Evolutionary conservation across 805 yeast species (phyloP), one percentile per base, ranked within the genome.

Genomic region (Citeromyces matritensis): DNA sequence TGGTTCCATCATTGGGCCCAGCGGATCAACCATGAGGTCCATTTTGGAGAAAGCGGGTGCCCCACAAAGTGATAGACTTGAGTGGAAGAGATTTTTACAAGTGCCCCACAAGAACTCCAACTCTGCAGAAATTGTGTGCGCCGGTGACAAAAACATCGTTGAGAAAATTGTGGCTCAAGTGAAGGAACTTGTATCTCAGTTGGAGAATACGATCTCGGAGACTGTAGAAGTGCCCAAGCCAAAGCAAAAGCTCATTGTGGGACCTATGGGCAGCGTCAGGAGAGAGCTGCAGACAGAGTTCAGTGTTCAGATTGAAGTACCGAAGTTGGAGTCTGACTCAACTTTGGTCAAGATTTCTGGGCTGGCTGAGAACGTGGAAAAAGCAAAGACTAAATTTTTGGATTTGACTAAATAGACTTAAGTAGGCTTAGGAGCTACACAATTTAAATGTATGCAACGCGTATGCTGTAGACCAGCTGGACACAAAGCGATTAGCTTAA

Each of bases 21-120:
- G 73, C 38, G 95, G 94, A 35, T 62, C 78, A 15, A 69, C 63
- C 13, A 71, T 80, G 58, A 71, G 76, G 42, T 80, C 73, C 30
- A 80, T 91, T 33, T 72, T 86, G 32, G 45, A 68, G 30, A 69
- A 68, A 33, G 95, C 95, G 25, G 95, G 95, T 37, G 84, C 79
- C 32, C 52, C 56, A 34, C 78, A 69, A 37, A 65, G 59, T 23
- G 37, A 38, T 7, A 39, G 42, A 24, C 59, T 65, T 36, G 66
- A 60, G 35, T 66, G 68, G 45, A 57, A 67, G 44, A 65, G 73
- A 42, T 58, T 71, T 41, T 63, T 82, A 42, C 70, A 67, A 34
- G 65, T 83, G 35, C 96, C 97, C 32, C 65, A 70, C 34, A 71
- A 66, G 37, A 70, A 65, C 24, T 65, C 79, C 11, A 77, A 65